These are phyloP conservation scores for Hortaea werneckii DNA, from an alignment of 2,329 filamentous ascomycete species.

Conservation along the genomic window DNA sequence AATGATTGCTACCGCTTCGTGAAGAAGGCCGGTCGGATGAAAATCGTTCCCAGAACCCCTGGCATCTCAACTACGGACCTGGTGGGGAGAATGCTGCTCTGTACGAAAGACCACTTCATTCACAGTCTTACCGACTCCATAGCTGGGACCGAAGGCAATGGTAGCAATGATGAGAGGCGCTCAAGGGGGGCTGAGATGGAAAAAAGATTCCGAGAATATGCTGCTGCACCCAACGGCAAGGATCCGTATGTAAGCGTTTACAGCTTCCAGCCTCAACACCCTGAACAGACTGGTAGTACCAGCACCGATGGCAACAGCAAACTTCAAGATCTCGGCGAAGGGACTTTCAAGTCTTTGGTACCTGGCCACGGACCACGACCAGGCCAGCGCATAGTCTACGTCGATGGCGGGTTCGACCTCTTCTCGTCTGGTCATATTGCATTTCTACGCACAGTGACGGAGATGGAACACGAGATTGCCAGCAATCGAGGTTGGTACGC, in stretches of 20 bases:
- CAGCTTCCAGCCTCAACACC: slow-evolving; percentile 50
- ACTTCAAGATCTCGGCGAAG: slow-evolving; percentile 39
- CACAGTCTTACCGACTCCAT: slow-evolving; percentile 52
- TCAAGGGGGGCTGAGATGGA: slow-evolving; percentile 58
- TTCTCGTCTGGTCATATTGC: slow-evolving; percentile 97
- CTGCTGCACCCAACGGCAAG: slow-evolving; percentile 73
- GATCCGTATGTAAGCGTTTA: slow-evolving; percentile 57
- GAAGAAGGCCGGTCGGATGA: slow-evolving; percentile 86
- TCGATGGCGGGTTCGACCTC: slow-evolving; percentile 92
- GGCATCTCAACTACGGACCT: slow-evolving; percentile 96
- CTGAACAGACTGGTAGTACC: background rate
- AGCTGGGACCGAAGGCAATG: slow-evolving; percentile 60
- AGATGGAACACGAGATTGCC: slow-evolving; percentile 62
- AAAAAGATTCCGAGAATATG: slow-evolving; percentile 72
- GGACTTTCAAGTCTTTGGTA: slow-evolving; percentile 58
- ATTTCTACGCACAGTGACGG: slow-evolving; percentile 70
- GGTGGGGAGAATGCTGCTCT: slow-evolving; percentile 94
- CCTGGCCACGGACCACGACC: slow-evolving; percentile 59
- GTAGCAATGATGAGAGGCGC: slow-evolving; percentile 56
- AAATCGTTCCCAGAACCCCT: slow-evolving; percentile 91
- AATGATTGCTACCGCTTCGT: slow-evolving; percentile 98
- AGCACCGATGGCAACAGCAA: background rate
- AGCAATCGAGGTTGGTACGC: slow-evolving; percentile 63
- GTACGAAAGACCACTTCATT: slow-evolving; percentile 31
- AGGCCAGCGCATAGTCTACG: slow-evolving; percentile 82